Evolutionary conservation across 31 red algal genomes (phyloP).

Genomic region (Odonthalia washingtoniensis): DNA sequence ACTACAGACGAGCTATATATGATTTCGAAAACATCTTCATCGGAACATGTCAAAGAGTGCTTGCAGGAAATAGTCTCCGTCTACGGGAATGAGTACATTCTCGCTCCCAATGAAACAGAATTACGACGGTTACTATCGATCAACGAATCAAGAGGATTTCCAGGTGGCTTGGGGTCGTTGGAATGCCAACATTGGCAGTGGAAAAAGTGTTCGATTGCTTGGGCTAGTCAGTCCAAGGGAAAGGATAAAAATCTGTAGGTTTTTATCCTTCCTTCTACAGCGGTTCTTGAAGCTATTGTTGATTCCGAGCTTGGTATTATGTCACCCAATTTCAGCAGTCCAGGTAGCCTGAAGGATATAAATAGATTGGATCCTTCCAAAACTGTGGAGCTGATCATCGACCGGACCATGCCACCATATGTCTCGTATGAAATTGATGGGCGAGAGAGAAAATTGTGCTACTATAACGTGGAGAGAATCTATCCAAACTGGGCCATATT

Average conservation of each 20-base stretch:
- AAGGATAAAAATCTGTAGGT: conserved; percentile 1
- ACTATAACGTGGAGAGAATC: background rate
- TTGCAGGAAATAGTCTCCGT: background rate
- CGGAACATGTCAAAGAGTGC: background rate
- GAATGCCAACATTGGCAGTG: background rate
- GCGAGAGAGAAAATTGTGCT: background rate
- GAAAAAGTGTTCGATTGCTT: background rate
- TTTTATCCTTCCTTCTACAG: too few species aligned
- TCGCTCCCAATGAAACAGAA: background rate
- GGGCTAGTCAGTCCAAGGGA: background rate
- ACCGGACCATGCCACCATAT: background rate
- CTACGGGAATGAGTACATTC: background rate
- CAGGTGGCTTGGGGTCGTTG: background rate
- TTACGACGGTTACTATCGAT: background rate
- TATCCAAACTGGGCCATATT: background rate
- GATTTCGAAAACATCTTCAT: background rate
- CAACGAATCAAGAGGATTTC: background rate
- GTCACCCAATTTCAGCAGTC: background rate
- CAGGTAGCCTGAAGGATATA: background rate
- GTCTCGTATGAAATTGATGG: background rate
- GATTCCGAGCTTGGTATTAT: background rate
- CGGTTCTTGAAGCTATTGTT: background rate
- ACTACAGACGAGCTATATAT: background rate
- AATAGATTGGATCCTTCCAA: background rate
- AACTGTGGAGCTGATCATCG: background rate